Conservation (phyloP, 805 yeast species). For the Wickerhamiella kazuoi region DNA sequence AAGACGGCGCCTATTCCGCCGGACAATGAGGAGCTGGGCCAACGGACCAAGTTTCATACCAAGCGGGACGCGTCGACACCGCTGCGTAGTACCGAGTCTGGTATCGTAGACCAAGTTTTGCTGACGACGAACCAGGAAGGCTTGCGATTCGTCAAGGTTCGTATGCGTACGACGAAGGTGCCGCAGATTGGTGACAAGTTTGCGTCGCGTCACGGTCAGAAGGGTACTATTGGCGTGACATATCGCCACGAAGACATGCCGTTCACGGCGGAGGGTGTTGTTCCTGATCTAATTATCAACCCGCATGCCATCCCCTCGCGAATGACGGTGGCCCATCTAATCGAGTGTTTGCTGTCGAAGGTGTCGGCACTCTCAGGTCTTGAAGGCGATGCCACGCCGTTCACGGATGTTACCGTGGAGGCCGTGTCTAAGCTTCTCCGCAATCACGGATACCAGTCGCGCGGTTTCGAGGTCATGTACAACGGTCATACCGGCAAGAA, state of each 20-base stretch:
- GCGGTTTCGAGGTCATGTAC: slow-evolving; percentile 98
- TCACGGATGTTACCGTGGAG: slow-evolving; percentile 95
- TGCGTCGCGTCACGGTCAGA: slow-evolving; percentile 99
- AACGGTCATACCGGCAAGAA: slow-evolving; percentile 98
- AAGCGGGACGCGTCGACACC: slow-evolving; percentile 98
- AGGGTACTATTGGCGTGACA: slow-evolving; percentile 99
- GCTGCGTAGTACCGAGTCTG: slow-evolving; percentile 86
- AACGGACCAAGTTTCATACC: slow-evolving; percentile 94
- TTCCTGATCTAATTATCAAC: slow-evolving; percentile 91
- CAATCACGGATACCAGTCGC: slow-evolving; percentile 91
- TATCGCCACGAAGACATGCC: slow-evolving; percentile 99
- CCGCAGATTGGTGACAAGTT: slow-evolving; percentile 99
- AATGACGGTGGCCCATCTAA: slow-evolving; percentile 99
- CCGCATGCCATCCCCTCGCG: slow-evolving; percentile 99
- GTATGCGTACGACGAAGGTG: slow-evolving; percentile 96
- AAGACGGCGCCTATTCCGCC: slow-evolving; percentile 99
- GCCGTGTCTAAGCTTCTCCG: slow-evolving; percentile 83
- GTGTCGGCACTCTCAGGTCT: slow-evolving; percentile 88
- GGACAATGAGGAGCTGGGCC: slow-evolving; percentile 95
- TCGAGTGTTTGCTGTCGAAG: slow-evolving; percentile 90
- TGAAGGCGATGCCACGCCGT: slow-evolving; percentile 99
- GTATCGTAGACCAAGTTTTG: slow-evolving; percentile 95
- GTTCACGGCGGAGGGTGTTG: slow-evolving; percentile 84
- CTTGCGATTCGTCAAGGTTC: slow-evolving; percentile 86
- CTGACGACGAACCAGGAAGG: slow-evolving; percentile 98